Conservation (phyloP, 306 rosid genomes). For the Lathyrus oleraceus region DNA sequence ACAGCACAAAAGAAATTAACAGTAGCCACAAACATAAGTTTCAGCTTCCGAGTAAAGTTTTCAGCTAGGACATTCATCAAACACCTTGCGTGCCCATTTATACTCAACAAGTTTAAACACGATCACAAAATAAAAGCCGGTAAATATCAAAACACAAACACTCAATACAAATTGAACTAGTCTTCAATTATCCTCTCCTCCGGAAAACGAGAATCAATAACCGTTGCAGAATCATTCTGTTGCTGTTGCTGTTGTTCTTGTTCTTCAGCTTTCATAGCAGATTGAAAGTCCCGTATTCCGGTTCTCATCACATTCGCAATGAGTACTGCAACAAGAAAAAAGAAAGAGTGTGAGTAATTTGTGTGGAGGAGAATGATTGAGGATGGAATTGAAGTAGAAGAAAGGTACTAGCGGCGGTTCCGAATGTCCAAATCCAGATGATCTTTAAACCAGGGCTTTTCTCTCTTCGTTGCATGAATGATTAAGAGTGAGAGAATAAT, state of each 20-base stretch:
- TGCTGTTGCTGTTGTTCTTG: slow-evolving; percentile 36
- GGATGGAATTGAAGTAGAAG: too few relatives aligned
- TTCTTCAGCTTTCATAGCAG: slow-evolving; percentile 38
- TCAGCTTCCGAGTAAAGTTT: too few relatives aligned
- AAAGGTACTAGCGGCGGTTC: slow-evolving; percentile 1
- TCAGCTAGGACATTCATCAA: too few relatives aligned
- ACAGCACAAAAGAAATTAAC: too few relatives aligned
- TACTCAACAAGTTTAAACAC: neutral
- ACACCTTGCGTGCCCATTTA: too few relatives aligned
- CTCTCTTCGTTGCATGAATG: neutral
- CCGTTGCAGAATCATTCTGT: too few relatives aligned
- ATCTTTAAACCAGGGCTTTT: slow-evolving; percentile 2
- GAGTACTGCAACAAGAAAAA: slow-evolving; percentile 44
- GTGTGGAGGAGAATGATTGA: too few relatives aligned
- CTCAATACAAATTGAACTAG: neutral
- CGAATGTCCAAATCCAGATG: slow-evolving; percentile 1
- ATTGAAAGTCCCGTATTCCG: slow-evolving; percentile 61
- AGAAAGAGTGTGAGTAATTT: too few relatives aligned
- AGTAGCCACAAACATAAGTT: too few relatives aligned
- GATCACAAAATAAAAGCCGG: neutral
- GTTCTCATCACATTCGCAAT: slow-evolving; percentile 58
- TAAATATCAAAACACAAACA: neutral
- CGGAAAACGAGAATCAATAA: slow-evolving; percentile 33
- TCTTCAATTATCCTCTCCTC: slow-evolving; percentile 37
- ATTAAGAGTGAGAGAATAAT: too few relatives aligned